These are phyloP conservation scores for Limnomonas spitsbergensis DNA, from an alignment of 139 green algal genomes.

Conservation along the genomic window DNA sequence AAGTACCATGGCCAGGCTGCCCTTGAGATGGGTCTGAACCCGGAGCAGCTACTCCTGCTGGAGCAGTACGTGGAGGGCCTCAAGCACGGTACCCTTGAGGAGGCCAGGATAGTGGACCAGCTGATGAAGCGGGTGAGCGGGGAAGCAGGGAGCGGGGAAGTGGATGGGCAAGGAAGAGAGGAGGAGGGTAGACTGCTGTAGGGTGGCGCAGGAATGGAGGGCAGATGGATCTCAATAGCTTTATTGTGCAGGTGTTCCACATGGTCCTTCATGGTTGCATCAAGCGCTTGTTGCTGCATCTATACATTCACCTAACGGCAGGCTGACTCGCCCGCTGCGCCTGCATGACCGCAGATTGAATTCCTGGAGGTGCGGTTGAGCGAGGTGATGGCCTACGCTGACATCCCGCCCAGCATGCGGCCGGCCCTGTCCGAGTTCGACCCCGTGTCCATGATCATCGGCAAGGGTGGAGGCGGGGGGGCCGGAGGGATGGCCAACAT, in stretches of 20 bases:
- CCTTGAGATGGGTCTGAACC: constrained; percentile 56
- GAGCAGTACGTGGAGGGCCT: constrained; percentile 68
- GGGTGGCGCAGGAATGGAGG: too few species aligned
- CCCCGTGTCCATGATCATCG: constrained; percentile 6
- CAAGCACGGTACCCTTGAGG: constrained; percentile 43
- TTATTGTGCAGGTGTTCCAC: too few species aligned
- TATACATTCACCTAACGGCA: too few species aligned
- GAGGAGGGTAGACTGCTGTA: too few species aligned
- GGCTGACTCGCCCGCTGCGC: too few species aligned
- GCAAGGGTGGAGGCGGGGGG: background rate
- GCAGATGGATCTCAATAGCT: too few species aligned
- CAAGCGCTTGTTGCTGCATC: too few species aligned
- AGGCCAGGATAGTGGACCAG: constrained; percentile 57
- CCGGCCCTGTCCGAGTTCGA: constrained; percentile 51
- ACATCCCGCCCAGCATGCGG: constrained; percentile 61
- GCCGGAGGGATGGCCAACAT: constrained; percentile 12
- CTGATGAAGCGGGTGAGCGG: constrained; percentile 53
- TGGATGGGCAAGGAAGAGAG: background rate
- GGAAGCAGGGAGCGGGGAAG: background rate
- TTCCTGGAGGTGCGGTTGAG: constrained; percentile 60
- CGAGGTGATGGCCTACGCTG: constrained; percentile 62
- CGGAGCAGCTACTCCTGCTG: constrained; percentile 67
- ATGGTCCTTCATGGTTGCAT: too few species aligned
- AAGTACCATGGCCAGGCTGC: constrained; percentile 72
- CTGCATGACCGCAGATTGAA: constrained; percentile 57